Conservation (phyloP, 1,284 basidiomycete genomes). For the Leccinum cinnamomeum region DNA sequence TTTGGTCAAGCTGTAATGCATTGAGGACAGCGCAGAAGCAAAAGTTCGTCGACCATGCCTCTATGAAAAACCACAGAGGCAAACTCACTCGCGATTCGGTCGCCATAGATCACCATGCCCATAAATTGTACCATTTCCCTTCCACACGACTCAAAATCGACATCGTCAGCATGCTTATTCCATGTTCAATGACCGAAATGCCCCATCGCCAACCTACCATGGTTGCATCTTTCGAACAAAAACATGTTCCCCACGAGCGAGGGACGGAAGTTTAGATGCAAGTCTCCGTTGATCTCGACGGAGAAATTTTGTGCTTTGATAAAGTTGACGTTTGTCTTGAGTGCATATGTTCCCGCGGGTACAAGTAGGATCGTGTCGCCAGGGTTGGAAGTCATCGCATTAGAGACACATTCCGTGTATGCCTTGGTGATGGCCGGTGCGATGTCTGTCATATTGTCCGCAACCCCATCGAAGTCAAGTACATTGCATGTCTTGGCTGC, state of each 20-base stretch:
- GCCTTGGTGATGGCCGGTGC: conserved; percentile 12
- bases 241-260: conserved; percentile 2
- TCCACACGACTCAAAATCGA: conserved; percentile 11
- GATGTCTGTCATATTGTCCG: conserved; percentile 8
- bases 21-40: conserved; percentile 2
- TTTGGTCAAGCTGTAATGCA: conserved; percentile 3
- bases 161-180: neutral
- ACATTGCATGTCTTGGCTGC: conserved; percentile 12
- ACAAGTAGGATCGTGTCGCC: conserved; percentile 11
- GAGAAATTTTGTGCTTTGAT: neutral
- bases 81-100: conserved; percentile 3
- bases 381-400: neutral
- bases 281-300: conserved; percentile 6
- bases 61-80: neutral
- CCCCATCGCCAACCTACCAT: conserved; percentile 3
- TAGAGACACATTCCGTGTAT: conserved; percentile 3
- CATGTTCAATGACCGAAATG: neutral
- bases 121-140: conserved; percentile 9
- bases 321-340: conserved; percentile 1
- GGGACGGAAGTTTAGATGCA: conserved; percentile 6
- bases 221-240: conserved; percentile 3
- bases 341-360: conserved; percentile 11
- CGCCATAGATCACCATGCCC: conserved; percentile 14
- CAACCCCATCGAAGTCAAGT: conserved; percentile 4
- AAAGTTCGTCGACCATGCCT: neutral